These are phyloP conservation scores for Fusarium sp. DNA, from an alignment of 2,329 filamentous ascomycete species.

Conservation along the genomic window DNA sequence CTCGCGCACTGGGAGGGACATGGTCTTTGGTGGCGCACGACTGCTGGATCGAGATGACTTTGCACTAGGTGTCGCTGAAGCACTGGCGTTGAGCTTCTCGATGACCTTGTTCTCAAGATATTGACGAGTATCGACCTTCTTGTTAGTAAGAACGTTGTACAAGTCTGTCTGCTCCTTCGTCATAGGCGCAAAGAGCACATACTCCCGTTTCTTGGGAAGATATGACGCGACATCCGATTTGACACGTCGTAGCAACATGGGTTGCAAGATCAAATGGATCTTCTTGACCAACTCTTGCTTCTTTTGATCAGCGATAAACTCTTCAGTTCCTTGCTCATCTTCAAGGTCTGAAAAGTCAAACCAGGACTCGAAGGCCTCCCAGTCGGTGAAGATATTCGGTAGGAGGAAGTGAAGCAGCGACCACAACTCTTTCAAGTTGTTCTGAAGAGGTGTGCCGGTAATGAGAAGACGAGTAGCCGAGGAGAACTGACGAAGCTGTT, in stretches of 20 bases:
- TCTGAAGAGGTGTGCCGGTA: slow-evolving; percentile 94
- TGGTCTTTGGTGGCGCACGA: slow-evolving; percentile 34
- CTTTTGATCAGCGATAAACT: slow-evolving; percentile 82
- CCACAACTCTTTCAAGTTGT: slow-evolving; percentile 95
- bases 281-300: slow-evolving; percentile 69
- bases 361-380: slow-evolving; percentile 94
- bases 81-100: slow-evolving; percentile 62
- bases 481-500: slow-evolving; percentile 86
- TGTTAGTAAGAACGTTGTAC: slow-evolving; percentile 75
- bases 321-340: slow-evolving; percentile 81
- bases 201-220: slow-evolving; percentile 96
- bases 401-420: slow-evolving; percentile 93
- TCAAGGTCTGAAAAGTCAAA: slow-evolving; percentile 96
- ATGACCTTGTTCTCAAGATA: slow-evolving; percentile 86
- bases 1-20: slow-evolving; percentile 52
- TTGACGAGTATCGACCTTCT: slow-evolving; percentile 70
- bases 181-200: slow-evolving; percentile 93
- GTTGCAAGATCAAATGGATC: slow-evolving; percentile 92
- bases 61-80: slow-evolving; percentile 49
- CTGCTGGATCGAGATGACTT: slow-evolving; percentile 56
- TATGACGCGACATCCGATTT: slow-evolving; percentile 93
- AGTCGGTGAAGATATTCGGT: slow-evolving; percentile 91
- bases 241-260: slow-evolving; percentile 85
- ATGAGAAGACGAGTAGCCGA: slow-evolving; percentile 93
- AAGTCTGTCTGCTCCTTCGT: slow-evolving; percentile 91